Evolutionary conservation across 1,284 basidiomycete species (phyloP), one percentile per base, ranked within the genome.

Genomic region (Naganishia sp.): DNA sequence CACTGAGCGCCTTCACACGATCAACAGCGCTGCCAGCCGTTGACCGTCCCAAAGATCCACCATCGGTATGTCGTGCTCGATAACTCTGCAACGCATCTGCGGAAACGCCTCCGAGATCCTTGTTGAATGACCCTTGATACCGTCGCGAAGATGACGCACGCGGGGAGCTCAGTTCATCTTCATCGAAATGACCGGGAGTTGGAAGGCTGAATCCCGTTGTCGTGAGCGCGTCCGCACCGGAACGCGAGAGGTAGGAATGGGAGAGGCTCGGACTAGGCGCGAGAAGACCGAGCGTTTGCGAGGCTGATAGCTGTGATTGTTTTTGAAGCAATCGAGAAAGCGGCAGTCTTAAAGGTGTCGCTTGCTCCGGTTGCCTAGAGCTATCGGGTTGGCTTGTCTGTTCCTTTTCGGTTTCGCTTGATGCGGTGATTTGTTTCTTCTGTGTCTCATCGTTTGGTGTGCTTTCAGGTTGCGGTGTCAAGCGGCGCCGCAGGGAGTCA

Each of bases 171-270:
- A 50, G 41, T 23, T 61, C 57, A 23, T 61, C 57, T 21, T 61
- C 57, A 11, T 32, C 35, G 3, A 25, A 23, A 21, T 50, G 57
- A 42, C 47, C 57, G 6, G 57, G 57, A 42, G 57, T 61, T 2
- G 47, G 57, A 17, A 61, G 57, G 35, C 57, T 61, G 57, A 61
- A 61, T 28, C 57, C 57, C 25, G 57, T 61, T 2, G 47, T 61
- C 9, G 46, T 61, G 32, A 41, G 47, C 21, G 57, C 51, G 28
- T 61, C 57, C 7, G 28, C n/a, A 21, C 47, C 47, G 21, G 57
- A 61, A 23, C 57, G 57, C 17, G 57, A 61, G 23, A 61, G 57
- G 17, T 61, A 61, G 17, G 57, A 54, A 5, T 18, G 35, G 32
- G 52, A 39, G 18, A 54, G 47, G 47, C 32, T 61, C 32, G 57